Conservation (phyloP, 352 stramenopile species). For the Globisporangium middletonii region DNA sequence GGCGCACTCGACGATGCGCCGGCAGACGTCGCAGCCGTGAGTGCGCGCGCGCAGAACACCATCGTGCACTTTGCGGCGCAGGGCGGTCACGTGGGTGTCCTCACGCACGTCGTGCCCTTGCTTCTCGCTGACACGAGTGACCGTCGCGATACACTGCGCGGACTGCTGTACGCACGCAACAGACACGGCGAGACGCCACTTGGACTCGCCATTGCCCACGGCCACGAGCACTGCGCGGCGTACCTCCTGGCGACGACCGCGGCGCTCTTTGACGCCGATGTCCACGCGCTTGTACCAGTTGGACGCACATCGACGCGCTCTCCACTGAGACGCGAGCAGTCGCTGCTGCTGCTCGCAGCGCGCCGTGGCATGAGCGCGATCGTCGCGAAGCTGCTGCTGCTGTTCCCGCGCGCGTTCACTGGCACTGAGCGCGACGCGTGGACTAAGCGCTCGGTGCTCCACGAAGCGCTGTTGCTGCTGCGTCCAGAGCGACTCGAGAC, state of each 20-base stretch:
- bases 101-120: conserved; percentile 44
- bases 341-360: conserved; percentile 46
- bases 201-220: conserved; percentile 35
- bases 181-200: conserved; percentile 30
- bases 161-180: not conserved
- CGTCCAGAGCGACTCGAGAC: conserved; percentile 15
- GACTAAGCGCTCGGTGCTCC: conserved; percentile 37
- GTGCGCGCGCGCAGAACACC: conserved; percentile 27
- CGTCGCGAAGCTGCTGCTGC: conserved; percentile 42
- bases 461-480: conserved; percentile 34
- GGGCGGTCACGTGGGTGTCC: conserved; percentile 40
- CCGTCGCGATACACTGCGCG: conserved; percentile 16
- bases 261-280: conserved; percentile 22
- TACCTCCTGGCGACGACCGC: conserved; percentile 55
- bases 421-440: conserved; percentile 36
- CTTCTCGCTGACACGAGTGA: conserved; percentile 20
- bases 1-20: conserved; percentile 26
- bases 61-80: conserved; percentile 43
- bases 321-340: conserved; percentile 14
- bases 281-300: not conserved
- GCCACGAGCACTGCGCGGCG: conserved; percentile 43
- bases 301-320: too few species aligned
- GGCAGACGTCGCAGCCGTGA: conserved; percentile 30
- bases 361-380: conserved; percentile 29
- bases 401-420: conserved; percentile 35